Evolutionary conservation across 2,329 filamentous ascomycete species (phyloP).

Genomic region (Trichophyton rubrum): DNA sequence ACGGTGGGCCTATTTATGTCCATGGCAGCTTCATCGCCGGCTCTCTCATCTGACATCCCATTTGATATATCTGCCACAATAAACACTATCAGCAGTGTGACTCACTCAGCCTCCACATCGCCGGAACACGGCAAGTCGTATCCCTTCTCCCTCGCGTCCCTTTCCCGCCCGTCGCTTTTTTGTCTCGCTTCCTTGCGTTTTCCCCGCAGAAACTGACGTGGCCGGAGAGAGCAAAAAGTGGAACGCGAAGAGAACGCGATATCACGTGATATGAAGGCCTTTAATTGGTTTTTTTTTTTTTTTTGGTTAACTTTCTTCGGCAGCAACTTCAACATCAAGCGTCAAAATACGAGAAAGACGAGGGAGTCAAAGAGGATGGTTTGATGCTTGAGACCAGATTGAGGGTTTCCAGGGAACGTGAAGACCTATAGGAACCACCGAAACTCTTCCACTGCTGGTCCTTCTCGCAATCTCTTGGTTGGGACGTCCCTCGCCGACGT

Average conservation of each 20-base stretch:
- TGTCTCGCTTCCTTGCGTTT: not conserved
- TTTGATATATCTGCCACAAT: not conserved
- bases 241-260: not conserved
- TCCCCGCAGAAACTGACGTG: not conserved
- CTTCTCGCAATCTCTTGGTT: constrained; percentile 44
- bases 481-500: constrained; percentile 46
- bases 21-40: not conserved
- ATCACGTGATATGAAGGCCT: not conserved
- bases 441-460: constrained; percentile 42
- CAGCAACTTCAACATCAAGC: too few relatives aligned
- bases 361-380: not conserved
- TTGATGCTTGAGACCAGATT: too few relatives aligned
- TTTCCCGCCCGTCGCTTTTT: not conserved
- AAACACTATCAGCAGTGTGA: not conserved
- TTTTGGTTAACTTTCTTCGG: constrained; percentile 20
- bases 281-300: not conserved
- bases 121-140: not conserved
- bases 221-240: not conserved
- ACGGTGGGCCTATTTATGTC: not conserved
- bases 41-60: not conserved
- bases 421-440: constrained; percentile 41
- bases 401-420: not conserved
- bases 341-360: too few relatives aligned
- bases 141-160: not conserved
- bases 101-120: not conserved